Base-by-base conservation (phyloP, 345 rosid genomes). In the Salix udensis region DNA sequence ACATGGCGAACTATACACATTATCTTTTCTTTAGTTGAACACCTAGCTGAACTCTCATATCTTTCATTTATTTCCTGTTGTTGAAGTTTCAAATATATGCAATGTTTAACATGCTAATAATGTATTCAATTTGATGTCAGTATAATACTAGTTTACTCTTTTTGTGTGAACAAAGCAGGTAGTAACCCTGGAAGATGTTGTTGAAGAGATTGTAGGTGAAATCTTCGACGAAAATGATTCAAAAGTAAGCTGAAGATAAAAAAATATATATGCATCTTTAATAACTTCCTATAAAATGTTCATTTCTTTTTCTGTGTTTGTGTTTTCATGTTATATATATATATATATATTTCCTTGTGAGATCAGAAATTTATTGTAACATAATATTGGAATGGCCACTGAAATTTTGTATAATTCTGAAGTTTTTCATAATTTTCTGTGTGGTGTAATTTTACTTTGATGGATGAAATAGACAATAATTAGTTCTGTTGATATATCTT, bases 211-310 rank as follows among this genome's bases (percentile, higher is more conserved):
- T 79, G 99, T 94, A 77, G 98, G 98, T 74, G 98, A 94, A 86
- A 96, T 96, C 74, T 96, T 96, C 72, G 98, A 96, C 68, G 98
- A 94, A 88, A 96, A 90, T 80, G 98, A 96, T 85, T 96, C 99
- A 68, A 96, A 94, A 79, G 98, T 92, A 87, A 86, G 76, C n/a
- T 50, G 48, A 66, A 68, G 31, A 50, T 24, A 7, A 19, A 36
- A n/a, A 36, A 52, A 24, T 69, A 65, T 5, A 37, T 70, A 28
- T 75, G 36, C 62, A 65, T 67, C 64, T 37, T 44, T 74, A 28
- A 39, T 53, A 6, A 42, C 19, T 5, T 66, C 26, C 11, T 9
- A 13, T 39, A 40, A 30, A 4, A 76, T 46, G 34, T 73, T 10
- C n/a, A 21, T 65, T 10, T 44, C 58, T 73, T 70, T 55, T 19